These are phyloP conservation scores for Amanita polypyramis DNA, from an alignment of 768 basidiomycete species.

Conservation along the genomic window DNA sequence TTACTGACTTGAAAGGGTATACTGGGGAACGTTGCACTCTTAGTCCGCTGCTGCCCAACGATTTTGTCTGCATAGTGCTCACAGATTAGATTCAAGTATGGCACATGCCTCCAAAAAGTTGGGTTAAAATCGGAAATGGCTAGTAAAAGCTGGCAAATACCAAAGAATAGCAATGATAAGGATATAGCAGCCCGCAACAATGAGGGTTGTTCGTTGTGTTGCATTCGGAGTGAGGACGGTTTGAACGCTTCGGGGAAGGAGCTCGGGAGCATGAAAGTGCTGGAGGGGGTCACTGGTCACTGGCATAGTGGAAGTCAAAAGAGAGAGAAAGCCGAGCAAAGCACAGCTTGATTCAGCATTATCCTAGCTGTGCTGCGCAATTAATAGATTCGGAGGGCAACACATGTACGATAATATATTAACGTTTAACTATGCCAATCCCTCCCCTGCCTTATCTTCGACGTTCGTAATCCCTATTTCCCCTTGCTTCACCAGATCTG, in stretches of 20 bases:
- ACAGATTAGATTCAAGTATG: slow-evolving; percentile 64
- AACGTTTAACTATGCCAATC: too few relatives aligned
- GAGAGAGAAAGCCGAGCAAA: neutral
- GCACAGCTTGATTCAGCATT: neutral
- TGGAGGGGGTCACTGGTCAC: neutral
- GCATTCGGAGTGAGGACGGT: slow-evolving; percentile 48
- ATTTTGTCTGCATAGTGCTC: slow-evolving; percentile 21
- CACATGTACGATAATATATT: too few relatives aligned
- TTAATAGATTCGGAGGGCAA: neutral
- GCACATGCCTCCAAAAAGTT: slow-evolving; percentile 54
- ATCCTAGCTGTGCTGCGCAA: neutral
- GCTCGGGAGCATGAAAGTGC: neutral
- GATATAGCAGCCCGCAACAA: slow-evolving; percentile 71
- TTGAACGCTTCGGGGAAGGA: slow-evolving; percentile 25
- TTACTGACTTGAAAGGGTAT: slow-evolving; percentile 84
- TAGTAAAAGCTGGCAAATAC: slow-evolving; percentile 26
- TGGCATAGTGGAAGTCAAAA: neutral
- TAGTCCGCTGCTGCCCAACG: slow-evolving; percentile 5
- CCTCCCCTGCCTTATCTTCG: slow-evolving; percentile 8
- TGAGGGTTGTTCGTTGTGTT: slow-evolving; percentile 68
- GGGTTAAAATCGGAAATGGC: neutral
- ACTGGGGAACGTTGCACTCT: slow-evolving; percentile 32
- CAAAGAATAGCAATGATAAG: slow-evolving; percentile 72
- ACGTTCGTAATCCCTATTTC: slow-evolving; percentile 16
- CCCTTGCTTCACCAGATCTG: slow-evolving; percentile 6